These are phyloP conservation scores for Neofusicoccum parvum DNA, from an alignment of 2,329 filamentous ascomycete species.

Conservation along the genomic window DNA sequence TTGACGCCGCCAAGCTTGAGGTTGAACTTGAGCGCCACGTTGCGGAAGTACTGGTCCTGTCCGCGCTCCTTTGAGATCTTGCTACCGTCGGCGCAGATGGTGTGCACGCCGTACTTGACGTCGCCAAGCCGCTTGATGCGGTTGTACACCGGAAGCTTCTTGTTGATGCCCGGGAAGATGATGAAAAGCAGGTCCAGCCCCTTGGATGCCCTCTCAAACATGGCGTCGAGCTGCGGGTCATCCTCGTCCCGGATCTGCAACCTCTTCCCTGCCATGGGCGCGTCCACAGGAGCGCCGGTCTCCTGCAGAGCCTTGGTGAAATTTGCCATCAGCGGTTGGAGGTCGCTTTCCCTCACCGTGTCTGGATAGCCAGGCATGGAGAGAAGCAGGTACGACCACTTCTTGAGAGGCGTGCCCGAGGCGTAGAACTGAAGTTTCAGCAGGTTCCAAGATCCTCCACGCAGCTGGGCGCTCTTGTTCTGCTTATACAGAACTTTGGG, in stretches of 20 bases:
- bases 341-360: neutral
- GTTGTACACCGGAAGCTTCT: constrained; percentile 34
- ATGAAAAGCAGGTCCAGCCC: constrained; percentile 28
- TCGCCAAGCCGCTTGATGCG: constrained; percentile 30
- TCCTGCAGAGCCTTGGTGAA: constrained; percentile 71
- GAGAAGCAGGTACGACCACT: neutral
- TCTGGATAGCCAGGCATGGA: constrained; percentile 5
- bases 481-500: constrained; percentile 64
- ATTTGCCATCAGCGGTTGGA: constrained; percentile 8
- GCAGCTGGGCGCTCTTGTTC: constrained; percentile 37
- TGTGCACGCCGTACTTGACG: constrained; percentile 28
- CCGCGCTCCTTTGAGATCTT: constrained; percentile 45
- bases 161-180: constrained; percentile 29
- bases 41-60: constrained; percentile 34
- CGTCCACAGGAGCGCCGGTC: constrained; percentile 66
- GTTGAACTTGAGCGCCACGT: constrained; percentile 60
- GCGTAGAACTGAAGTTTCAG: constrained; percentile 22
- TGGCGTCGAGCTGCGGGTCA: constrained; percentile 39
- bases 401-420: constrained; percentile 1
- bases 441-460: constrained; percentile 73
- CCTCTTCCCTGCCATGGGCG: constrained; percentile 62
- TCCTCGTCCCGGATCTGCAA: constrained; percentile 50
- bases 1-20: constrained; percentile 60
- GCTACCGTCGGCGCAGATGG: constrained; percentile 27
- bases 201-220: constrained; percentile 72